Evolutionary conservation across 148 eudicot species (phyloP).

Genomic region (Camellia lanceoleosa): DNA sequence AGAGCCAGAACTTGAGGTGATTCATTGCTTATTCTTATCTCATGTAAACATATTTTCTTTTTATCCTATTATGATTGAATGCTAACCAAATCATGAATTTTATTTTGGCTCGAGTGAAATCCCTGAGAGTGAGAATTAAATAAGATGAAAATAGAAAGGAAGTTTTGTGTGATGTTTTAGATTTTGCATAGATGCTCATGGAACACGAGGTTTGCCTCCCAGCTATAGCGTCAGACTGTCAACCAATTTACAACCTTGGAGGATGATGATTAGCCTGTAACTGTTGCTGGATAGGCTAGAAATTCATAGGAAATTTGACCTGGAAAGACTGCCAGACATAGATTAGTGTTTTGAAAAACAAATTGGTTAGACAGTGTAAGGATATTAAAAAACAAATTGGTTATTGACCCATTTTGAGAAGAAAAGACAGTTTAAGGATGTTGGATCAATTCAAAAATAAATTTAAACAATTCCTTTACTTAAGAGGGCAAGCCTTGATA

Average conservation of each 20-base stretch:
- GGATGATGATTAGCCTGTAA: background rate
- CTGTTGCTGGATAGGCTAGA: background rate
- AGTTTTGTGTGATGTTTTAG: background rate
- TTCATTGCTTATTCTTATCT: background rate
- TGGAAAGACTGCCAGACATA: background rate
- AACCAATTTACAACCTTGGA: background rate
- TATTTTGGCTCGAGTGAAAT: background rate
- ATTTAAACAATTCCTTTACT: no score
- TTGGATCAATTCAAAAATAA: no score
- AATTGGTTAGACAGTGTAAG: no score
- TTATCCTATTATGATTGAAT: background rate
- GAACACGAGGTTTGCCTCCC: background rate
- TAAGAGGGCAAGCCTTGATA: no score
- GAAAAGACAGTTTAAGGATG: no score
- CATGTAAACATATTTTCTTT: background rate
- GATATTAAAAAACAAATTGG: no score
- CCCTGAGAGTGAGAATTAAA: background rate
- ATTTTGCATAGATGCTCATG: background rate
- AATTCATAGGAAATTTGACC: background rate
- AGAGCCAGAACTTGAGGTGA: slow-evolving; percentile 69
- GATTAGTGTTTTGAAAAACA: no score
- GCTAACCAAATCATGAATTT: background rate
- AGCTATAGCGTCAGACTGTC: background rate
- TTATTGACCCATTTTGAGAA: no score
- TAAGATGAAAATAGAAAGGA: background rate